Evolutionary conservation across 148 eudicot genomes (phyloP).

Genomic region (Camellia japonica): DNA sequence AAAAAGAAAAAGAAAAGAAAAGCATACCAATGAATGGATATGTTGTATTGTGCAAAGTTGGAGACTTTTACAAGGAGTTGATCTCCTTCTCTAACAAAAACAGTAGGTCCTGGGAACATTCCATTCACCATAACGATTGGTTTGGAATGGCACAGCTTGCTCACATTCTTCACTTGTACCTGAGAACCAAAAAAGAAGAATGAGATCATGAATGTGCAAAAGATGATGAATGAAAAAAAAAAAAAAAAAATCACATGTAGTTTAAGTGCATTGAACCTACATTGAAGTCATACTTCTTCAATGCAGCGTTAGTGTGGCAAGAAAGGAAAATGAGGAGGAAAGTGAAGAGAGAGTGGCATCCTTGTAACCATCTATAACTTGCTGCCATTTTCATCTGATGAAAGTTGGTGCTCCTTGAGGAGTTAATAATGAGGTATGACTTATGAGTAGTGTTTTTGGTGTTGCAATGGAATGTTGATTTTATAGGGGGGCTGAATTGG

Average conservation of each 20-base stretch:
- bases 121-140: slow-evolving; percentile 75
- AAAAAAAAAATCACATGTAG: neutral
- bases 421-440: neutral
- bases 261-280: slow-evolving; percentile 26
- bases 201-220: neutral
- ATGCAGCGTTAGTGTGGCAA: slow-evolving; percentile 31
- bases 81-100: slow-evolving; percentile 68
- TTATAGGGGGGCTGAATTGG: neutral
- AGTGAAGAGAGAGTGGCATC: slow-evolving; percentile 4
- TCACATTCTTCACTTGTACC: slow-evolving; percentile 59
- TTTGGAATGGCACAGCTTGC: slow-evolving; percentile 64
- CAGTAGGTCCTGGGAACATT: slow-evolving; percentile 66
- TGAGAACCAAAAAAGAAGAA: slow-evolving; percentile 12
- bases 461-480: neutral
- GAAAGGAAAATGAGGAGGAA: slow-evolving; percentile 7
- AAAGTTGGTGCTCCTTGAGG: neutral
- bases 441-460: too few relatives aligned
- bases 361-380: neutral
- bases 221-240: neutral
- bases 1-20: too few relatives aligned
- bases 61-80: slow-evolving; percentile 56
- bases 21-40: slow-evolving; percentile 61
- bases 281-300: slow-evolving; percentile 49
- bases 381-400: neutral
- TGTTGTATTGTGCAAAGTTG: slow-evolving; percentile 54